phyloP scores from a whole-genome alignment of 2,329 filamentous ascomycete genomes.

The Phyllosticta citrichinensis region DNA sequence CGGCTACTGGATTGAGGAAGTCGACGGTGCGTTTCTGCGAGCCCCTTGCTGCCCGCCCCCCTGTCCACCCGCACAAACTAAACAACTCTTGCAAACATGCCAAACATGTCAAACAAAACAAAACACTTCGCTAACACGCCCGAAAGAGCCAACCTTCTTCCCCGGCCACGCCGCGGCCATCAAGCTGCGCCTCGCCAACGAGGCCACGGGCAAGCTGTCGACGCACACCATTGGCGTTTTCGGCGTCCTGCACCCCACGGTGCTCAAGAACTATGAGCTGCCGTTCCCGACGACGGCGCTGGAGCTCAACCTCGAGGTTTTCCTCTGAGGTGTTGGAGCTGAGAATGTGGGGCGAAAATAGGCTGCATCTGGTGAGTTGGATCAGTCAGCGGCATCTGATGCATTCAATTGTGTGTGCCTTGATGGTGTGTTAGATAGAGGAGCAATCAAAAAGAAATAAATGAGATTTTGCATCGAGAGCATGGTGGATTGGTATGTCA shows the following conservation, averaged over 20 bases:
- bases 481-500: no score
- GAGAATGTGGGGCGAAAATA: no score
- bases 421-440: no score
- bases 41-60: background rate
- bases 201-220: constrained; percentile 43
- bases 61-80: background rate
- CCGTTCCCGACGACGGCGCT: constrained; percentile 88
- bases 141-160: constrained; percentile 74
- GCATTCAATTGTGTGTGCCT: no score
- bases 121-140: background rate
- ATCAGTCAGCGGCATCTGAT: no score
- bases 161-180: constrained; percentile 80
- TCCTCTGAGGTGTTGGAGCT: constrained; percentile 49
- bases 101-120: constrained; percentile 6
- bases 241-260: constrained; percentile 85
- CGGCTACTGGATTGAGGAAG: constrained; percentile 90
- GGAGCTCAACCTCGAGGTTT: constrained; percentile 89
- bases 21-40: constrained; percentile 50
- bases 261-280: constrained; percentile 87
- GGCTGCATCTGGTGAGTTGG: background rate
- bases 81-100: constrained; percentile 2
- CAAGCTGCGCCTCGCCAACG: constrained; percentile 53
- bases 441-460: no score
- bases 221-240: constrained; percentile 74
- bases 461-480: no score